Base-by-base conservation (phyloP, 1,284 basidiomycete genomes). In the Dichomitus squalens region DNA sequence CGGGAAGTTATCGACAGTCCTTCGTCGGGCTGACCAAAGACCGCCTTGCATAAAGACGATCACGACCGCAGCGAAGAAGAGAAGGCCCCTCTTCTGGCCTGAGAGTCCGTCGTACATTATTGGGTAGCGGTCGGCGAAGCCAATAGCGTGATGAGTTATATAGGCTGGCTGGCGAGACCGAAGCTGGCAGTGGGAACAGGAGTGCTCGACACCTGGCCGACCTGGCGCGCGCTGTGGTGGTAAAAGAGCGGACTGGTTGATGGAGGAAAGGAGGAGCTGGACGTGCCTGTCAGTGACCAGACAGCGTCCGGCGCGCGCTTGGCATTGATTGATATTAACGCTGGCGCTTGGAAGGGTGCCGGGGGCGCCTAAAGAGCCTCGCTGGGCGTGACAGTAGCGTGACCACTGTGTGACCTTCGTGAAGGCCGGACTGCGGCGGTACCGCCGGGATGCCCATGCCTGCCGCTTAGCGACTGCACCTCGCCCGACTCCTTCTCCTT, bases 41-140 rank as follows among this genome's bases (percentile, higher is more conserved):
- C 86, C 86, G 0, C 81, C 76, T 46, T 84, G 77, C 74, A 84
- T 77, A 65, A 88, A 88, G 40, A 80, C 66, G 20, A 84, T 43
- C 58, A 84, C 75, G 25, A 85, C 71, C 55, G 72, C 76, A 12
- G 70, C 64, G 11, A 85, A 52, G 65, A 86, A 84, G 57, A 84
- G 66, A 65, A 77, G 64, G 39, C 71, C 70, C 18, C 71, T 75
- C 60, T 69, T 70, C 53, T 70, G 65, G 39, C 65, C 61, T 3
- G 63, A 64, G 46, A 69, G 59, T 34, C 66, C 63, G 46, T 70
- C 69, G 58, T 68, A 64, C 68, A 71, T 70, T 5, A 9, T 33
- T 35, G 9, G 43, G 57, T n/a, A n/a, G 27, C 7, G 18, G 46
- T 27, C n/a, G 11, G n/a, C 9, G 31, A 31, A 7, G 53, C 40